Evolutionary conservation across 2,329 filamentous ascomycete genomes (phyloP), one percentile per base, ranked within the genome.

Genomic region (Fusarium nodosum): DNA sequence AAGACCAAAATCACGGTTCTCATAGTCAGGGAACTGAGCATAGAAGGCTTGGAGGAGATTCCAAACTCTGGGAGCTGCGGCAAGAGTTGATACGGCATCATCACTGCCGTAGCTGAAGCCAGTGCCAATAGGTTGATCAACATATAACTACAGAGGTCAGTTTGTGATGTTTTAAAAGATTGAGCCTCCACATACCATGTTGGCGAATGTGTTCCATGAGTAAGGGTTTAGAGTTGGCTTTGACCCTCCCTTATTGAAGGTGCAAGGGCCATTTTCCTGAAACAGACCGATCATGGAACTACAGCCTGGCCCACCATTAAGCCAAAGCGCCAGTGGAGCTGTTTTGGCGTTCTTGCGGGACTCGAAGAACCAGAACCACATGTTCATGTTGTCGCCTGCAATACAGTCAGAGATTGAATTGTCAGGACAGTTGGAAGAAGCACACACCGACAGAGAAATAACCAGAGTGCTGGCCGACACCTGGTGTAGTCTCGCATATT

Each of bases 231-330:
- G 66, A 15, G 77, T 77, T 0, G 83, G 75, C 55, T 74, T 66
- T 0, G 72, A 60, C 12, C 71, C 68, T 15, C 58, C 51, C n/a
- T 69, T 57, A 42, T 72, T 71, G 76, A 97, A 89, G 68, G 89
- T 91, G 28, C 93, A 90, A 2, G 95, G 94, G 44, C 95, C 95
- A 63, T 97, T 91, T 74, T 90, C 89, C 33, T 82, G 80, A 68
- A 91, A 89, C 56, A 92, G 71, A 7, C 77, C 77, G 56, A 75
- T 47, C 66, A 77, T 73, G 20, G 76, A 78, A 6, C 75, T 77
- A 30, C 75, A 77, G 6, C 77, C 77, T 1, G 77, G 77, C 1
- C 77, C 77, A 26, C 77, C 77, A 28, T 78, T 78, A 47, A 78
- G 82, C 87, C 88, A 91, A 66, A 91, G 86, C 10, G 84, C 86